Evolutionary conservation across 2,329 filamentous ascomycete genomes (phyloP), one percentile per base, ranked within the genome.

Genomic region (Coniochaeta pulveracea): DNA sequence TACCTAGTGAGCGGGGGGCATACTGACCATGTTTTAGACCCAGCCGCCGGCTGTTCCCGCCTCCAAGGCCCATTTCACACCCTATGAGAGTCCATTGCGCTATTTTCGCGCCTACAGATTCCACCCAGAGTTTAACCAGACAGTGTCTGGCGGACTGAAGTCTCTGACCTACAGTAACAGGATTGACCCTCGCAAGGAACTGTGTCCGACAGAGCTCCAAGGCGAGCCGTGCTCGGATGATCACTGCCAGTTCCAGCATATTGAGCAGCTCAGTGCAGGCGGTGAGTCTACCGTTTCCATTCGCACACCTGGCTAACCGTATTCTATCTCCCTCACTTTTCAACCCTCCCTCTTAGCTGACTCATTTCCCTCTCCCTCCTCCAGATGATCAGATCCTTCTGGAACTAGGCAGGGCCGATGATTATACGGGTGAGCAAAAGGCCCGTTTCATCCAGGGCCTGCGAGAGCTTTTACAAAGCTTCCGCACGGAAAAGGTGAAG

Each of bases 161-260:
- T 96, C 91, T 42, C 68, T 93, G 63, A 96, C 88, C 26, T 96
- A 89, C 61, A 95, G 85, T 60, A 84, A 93, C 57, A 80, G 78
- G 45, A 93, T 98, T 57, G 77, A 95, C 52, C 67, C 77, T 16
- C 66, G 74, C 39, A 77, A 72, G 45, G 71, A 73, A 40, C 51
- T 96, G 31, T 98, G 91, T 56, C 79, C 76, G 23, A 80, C 74
- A 47, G 84, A 93, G 55, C 61, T 83, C 41, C 65, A 68, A 30
- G 77, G 76, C 34, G 75, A 76, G 39, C 62, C 66, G 43, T 96
- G 91, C 42, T 56, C 69, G 19, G 83, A 88, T 49, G 54, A 61
- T 38, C 64, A 71, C 35, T 98, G 91, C 59, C 61, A 74, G 36
- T 78, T 63, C 43, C 72, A 96, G 63, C 91, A 98, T 60, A 88